Evolutionary conservation across 2,329 filamentous ascomycete species (phyloP).

Genomic region (Esteya vermicola): DNA sequence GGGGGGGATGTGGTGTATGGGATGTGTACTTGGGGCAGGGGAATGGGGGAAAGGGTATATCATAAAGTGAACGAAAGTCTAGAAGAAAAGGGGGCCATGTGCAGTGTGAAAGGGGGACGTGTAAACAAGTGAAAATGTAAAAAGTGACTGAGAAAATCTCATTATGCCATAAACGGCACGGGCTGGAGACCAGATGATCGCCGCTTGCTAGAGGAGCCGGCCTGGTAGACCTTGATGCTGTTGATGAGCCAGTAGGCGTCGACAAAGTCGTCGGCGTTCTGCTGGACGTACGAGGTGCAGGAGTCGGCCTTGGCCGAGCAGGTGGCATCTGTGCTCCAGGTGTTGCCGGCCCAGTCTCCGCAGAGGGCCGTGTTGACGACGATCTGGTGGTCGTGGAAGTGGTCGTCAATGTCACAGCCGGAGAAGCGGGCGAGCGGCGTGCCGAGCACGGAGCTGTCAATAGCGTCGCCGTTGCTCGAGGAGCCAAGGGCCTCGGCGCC

Average conservation of each 20-base stretch:
- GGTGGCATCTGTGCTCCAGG: conserved; percentile 43
- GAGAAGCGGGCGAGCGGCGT: conserved; percentile 53
- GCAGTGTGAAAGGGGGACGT: neutral
- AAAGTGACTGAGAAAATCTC: neutral
- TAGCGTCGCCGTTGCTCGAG: conserved; percentile 51
- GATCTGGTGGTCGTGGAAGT: conserved; percentile 62
- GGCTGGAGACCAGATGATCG: too few species aligned
- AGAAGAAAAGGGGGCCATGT: too few species aligned
- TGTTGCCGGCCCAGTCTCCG: conserved; percentile 68
- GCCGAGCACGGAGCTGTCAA: conserved; percentile 56
- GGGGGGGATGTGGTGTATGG: neutral
- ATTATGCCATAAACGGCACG: too few species aligned
- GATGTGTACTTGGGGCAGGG: neutral
- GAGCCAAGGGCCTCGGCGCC: conserved; percentile 13
- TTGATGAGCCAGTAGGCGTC: conserved; percentile 70
- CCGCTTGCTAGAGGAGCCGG: too few species aligned
- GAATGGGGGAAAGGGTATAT: neutral
- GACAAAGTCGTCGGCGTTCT: conserved; percentile 54
- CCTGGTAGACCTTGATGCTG: conserved; percentile 49
- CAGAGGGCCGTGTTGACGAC: conserved; percentile 78
- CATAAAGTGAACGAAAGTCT: conserved; percentile 4
- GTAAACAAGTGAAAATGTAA: neutral
- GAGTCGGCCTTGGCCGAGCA: conserved; percentile 47
- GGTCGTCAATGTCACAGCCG: conserved; percentile 54
- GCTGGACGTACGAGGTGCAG: conserved; percentile 58